Evolutionary conservation across 2,329 filamentous ascomycete genomes (phyloP).

Genomic region (Colletotrichum sp.): DNA sequence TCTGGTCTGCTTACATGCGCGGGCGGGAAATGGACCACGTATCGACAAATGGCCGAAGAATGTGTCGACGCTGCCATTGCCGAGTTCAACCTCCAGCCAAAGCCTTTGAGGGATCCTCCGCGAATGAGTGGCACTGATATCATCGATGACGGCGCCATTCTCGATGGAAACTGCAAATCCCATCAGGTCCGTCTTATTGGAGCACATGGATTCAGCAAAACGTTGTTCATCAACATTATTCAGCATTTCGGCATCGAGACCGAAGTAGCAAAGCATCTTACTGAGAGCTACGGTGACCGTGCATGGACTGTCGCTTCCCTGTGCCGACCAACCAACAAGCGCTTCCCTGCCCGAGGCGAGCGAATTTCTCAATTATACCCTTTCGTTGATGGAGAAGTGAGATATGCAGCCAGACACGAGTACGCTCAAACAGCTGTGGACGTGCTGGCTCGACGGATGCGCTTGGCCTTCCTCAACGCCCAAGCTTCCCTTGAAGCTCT

Average conservation of each 20-base stretch:
- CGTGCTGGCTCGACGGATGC: slow-evolving; percentile 82
- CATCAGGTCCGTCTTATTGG: slow-evolving; percentile 82
- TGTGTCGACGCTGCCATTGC: slow-evolving; percentile 81
- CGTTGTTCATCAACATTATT: slow-evolving; percentile 93
- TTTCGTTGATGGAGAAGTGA: slow-evolving; percentile 89
- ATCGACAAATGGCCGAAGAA: slow-evolving; percentile 92
- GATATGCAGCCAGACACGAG: slow-evolving; percentile 87
- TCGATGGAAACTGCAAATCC: slow-evolving; percentile 76
- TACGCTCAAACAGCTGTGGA: slow-evolving; percentile 92
- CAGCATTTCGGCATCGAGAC: slow-evolving; percentile 93
- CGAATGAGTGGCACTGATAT: slow-evolving; percentile 72
- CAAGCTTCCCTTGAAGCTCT: slow-evolving; percentile 88
- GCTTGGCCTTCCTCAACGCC: slow-evolving; percentile 89
- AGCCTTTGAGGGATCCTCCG: slow-evolving; percentile 62
- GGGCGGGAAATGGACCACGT: slow-evolving; percentile 92
- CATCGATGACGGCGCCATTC: slow-evolving; percentile 71
- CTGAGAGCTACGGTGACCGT: slow-evolving; percentile 87
- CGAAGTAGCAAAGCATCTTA: slow-evolving; percentile 88
- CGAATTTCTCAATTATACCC: slow-evolving; percentile 83
- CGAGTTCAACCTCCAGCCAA: slow-evolving; percentile 67
- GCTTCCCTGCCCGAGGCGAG: slow-evolving; percentile 83
- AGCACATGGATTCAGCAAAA: slow-evolving; percentile 85
- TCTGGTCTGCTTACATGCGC: slow-evolving; percentile 85
- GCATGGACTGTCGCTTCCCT: slow-evolving; percentile 90
- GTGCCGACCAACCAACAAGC: slow-evolving; percentile 74